Evolutionary conservation across 2,329 filamentous ascomycete genomes (phyloP).

Genomic region (Camptophora hylomeconis): DNA sequence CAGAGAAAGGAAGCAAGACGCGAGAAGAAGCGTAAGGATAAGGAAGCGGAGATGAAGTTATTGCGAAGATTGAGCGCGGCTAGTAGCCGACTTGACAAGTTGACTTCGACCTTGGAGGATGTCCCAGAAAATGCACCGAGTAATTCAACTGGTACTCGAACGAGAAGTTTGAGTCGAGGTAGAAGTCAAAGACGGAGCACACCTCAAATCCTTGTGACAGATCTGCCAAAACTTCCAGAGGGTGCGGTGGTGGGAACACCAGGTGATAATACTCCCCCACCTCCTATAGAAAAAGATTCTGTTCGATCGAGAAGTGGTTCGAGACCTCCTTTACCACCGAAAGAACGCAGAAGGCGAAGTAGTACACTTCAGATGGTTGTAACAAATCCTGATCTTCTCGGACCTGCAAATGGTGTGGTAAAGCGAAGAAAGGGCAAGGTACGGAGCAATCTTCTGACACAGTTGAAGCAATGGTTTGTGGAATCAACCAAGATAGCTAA

Average conservation of each 20-base stretch:
- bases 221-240: constrained; percentile 67
- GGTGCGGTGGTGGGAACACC: constrained; percentile 28
- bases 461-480: constrained; percentile 60
- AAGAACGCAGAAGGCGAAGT: constrained; percentile 66
- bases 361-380: constrained; percentile 81
- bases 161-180: constrained; percentile 45
- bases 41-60: constrained; percentile 67
- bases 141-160: constrained; percentile 27
- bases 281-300: constrained; percentile 67
- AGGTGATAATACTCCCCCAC: constrained; percentile 40
- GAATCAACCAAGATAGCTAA: constrained; percentile 52
- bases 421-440: constrained; percentile 29
- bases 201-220: constrained; percentile 51
- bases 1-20: constrained; percentile 68
- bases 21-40: constrained; percentile 73
- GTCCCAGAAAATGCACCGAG: constrained; percentile 65
- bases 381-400: constrained; percentile 48
- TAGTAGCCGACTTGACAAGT: constrained; percentile 70
- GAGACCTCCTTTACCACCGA: constrained; percentile 68
- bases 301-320: constrained; percentile 66
- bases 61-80: constrained; percentile 75
- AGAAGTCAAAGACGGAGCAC: constrained; percentile 61
- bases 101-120: constrained; percentile 63
- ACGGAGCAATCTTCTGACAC: constrained; percentile 49
- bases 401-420: constrained; percentile 40